Evolutionary conservation across 2,329 filamentous ascomycete species (phyloP).

Genomic region (Talaromyces amestolkiae): DNA sequence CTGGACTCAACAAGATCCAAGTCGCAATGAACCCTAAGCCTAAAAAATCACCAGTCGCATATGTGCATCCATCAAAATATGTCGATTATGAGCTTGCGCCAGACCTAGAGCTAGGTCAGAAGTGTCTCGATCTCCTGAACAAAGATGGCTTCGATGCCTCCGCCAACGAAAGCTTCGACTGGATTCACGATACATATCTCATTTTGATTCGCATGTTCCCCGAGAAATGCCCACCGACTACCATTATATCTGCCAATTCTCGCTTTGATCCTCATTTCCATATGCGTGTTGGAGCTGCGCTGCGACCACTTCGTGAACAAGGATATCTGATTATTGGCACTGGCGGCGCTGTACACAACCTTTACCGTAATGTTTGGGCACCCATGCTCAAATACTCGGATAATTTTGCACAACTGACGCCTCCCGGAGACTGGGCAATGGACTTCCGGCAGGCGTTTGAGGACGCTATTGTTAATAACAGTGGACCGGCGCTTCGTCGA

Average conservation of each 20-base stretch:
- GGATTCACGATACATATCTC: conserved; percentile 71
- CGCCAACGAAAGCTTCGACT: conserved; percentile 59
- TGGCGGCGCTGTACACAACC: conserved; percentile 67
- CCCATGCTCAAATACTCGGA: conserved; percentile 64
- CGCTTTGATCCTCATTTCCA: conserved; percentile 58
- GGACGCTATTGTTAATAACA: conserved; percentile 56
- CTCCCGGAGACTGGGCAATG: conserved; percentile 60
- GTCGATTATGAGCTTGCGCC: conserved; percentile 60
- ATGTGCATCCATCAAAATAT: conserved; percentile 66
- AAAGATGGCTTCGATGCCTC: conserved; percentile 55
- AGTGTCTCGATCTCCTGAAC: conserved; percentile 52
- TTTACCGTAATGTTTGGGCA: conserved; percentile 65
- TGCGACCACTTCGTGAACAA: conserved; percentile 56
- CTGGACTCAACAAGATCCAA: conserved; percentile 54
- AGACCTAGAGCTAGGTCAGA: conserved; percentile 54
- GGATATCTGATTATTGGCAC: conserved; percentile 59
- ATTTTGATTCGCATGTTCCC: conserved; percentile 71
- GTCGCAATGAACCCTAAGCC: conserved; percentile 61
- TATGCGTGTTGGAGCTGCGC: conserved; percentile 56
- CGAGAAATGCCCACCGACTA: conserved; percentile 61
- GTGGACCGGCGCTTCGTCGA: conserved; percentile 55
- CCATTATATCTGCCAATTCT: conserved; percentile 56
- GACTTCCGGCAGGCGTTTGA: conserved; percentile 66
- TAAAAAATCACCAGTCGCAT: conserved; percentile 62
- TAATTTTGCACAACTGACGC: conserved; percentile 60